Evolutionary conservation across 768 basidiomycete species (phyloP).

Genomic region (Coprinellus micaceus): DNA sequence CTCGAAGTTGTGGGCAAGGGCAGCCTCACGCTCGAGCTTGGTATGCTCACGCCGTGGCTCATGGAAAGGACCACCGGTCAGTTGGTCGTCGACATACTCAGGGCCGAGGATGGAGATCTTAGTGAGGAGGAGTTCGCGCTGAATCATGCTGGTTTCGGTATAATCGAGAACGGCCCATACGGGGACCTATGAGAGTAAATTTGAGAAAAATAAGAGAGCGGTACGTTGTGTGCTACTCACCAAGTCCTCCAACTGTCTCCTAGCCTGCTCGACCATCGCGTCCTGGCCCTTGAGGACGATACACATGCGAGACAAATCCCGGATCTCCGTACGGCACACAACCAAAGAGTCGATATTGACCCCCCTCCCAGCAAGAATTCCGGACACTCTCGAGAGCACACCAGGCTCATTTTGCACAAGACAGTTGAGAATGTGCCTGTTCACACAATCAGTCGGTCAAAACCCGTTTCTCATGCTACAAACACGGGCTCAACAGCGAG

Average conservation of each 20-base stretch:
- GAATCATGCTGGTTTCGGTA: slow-evolving; percentile 86
- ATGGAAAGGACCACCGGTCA: slow-evolving; percentile 80
- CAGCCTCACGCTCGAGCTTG: slow-evolving; percentile 68
- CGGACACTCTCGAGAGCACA: slow-evolving; percentile 96
- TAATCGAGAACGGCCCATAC: slow-evolving; percentile 99
- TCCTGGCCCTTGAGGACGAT: slow-evolving; percentile 96
- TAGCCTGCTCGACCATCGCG: slow-evolving; percentile 94
- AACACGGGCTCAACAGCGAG: background rate
- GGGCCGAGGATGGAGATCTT: slow-evolving; percentile 97
- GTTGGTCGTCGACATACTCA: slow-evolving; percentile 92
- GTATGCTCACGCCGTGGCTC: slow-evolving; percentile 51
- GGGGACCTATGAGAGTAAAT: too few species aligned
- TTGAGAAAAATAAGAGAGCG: too few species aligned
- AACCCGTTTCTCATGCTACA: background rate
- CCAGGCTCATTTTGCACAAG: slow-evolving; percentile 99
- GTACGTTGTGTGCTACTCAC: slow-evolving; percentile 54
- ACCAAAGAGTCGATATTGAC: slow-evolving; percentile 99
- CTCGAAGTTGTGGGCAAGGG: slow-evolving; percentile 78
- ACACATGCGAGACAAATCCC: slow-evolving; percentile 96
- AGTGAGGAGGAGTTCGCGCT: slow-evolving; percentile 90
- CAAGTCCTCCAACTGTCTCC: slow-evolving; percentile 93
- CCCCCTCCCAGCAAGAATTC: slow-evolving; percentile 93
- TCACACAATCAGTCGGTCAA: slow-evolving; percentile 11
- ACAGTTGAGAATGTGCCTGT: slow-evolving; percentile 92
- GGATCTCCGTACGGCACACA: slow-evolving; percentile 95